phyloP scores from a whole-genome alignment of 2,329 filamentous ascomycete genomes.

The Bimuria novae-zelandiae region DNA sequence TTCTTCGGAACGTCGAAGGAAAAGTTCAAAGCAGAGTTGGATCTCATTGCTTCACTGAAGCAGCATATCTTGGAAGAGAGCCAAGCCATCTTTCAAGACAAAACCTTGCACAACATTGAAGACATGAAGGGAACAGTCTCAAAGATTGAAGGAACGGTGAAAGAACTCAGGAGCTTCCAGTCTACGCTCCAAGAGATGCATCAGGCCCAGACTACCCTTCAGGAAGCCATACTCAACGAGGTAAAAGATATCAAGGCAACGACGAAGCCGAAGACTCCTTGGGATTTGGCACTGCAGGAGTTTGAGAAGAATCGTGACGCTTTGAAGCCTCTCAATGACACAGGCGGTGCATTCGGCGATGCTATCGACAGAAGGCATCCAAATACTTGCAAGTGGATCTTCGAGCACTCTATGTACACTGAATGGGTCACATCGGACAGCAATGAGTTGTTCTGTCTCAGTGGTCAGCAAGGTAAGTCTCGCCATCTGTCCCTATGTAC shows the following conservation, averaged over 20 bases:
- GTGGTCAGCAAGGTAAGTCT: background rate
- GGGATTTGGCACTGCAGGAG: conserved; percentile 13
- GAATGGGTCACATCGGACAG: background rate
- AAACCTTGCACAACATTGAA: conserved; percentile 12
- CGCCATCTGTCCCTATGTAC: background rate
- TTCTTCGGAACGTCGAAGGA: conserved; percentile 12
- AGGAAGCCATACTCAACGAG: background rate
- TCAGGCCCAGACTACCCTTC: background rate
- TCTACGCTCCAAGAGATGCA: conserved; percentile 11
- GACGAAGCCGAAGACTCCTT: conserved; percentile 12
- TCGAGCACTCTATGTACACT: background rate
- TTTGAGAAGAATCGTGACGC: conserved; percentile 15
- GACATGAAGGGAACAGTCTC: conserved; percentile 13
- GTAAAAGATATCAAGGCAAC: conserved; percentile 17
- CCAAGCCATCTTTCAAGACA: conserved; percentile 18
- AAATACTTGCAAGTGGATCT: conserved; percentile 5
- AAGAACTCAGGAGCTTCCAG: conserved; percentile 13
- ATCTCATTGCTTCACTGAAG: conserved; percentile 15
- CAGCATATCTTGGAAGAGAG: conserved; percentile 17
- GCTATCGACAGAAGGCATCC: conserved; percentile 5
- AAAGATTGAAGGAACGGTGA: conserved; percentile 7
- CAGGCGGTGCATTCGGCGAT: background rate
- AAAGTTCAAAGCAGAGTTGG: conserved; percentile 18
- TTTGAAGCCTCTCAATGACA: conserved; percentile 12
- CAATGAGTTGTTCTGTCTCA: background rate